These are phyloP conservation scores for Malbranchea cinnamomea DNA, from an alignment of 2,329 filamentous ascomycete genomes.

Conservation along the genomic window DNA sequence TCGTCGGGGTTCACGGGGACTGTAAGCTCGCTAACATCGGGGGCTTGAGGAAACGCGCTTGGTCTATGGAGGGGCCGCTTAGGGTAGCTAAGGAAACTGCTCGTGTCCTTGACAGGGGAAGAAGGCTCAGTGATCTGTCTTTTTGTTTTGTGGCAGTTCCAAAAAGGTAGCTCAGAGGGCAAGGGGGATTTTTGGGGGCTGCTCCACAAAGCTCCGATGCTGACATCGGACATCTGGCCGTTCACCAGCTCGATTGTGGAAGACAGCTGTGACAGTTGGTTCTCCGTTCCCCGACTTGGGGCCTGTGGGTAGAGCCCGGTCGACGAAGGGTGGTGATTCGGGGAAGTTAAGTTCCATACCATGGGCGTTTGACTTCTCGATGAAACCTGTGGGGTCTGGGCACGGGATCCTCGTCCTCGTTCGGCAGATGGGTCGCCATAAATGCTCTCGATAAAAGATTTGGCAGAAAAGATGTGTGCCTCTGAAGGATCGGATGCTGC, in stretches of 20 bases:
- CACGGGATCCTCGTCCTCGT: slow-evolving; percentile 47
- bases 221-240: not conserved
- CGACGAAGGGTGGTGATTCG: slow-evolving; percentile 9
- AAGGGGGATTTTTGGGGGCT: slow-evolving; percentile 3
- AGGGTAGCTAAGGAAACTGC: slow-evolving; percentile 41
- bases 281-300: slow-evolving; percentile 6
- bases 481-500: slow-evolving; percentile 67
- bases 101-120: slow-evolving; percentile 37
- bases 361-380: slow-evolving; percentile 30
- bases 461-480: slow-evolving; percentile 57
- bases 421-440: slow-evolving; percentile 50
- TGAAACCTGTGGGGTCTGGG: slow-evolving; percentile 48
- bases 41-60: slow-evolving; percentile 55
- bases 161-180: slow-evolving; percentile 15
- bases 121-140: slow-evolving; percentile 23
- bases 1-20: slow-evolving; percentile 52
- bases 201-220: slow-evolving; percentile 1
- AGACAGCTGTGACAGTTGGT: too few species aligned
- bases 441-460: slow-evolving; percentile 62
- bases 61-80: slow-evolving; percentile 47
- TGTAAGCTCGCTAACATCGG: slow-evolving; percentile 56
- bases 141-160: slow-evolving; percentile 14
- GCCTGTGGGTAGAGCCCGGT: slow-evolving; percentile 10
- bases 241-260: slow-evolving; percentile 8
- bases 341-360: slow-evolving; percentile 22